These are phyloP conservation scores for Trichomonas vaginalis DNA, from an alignment of 208 protist species.

Conservation along the genomic window DNA sequence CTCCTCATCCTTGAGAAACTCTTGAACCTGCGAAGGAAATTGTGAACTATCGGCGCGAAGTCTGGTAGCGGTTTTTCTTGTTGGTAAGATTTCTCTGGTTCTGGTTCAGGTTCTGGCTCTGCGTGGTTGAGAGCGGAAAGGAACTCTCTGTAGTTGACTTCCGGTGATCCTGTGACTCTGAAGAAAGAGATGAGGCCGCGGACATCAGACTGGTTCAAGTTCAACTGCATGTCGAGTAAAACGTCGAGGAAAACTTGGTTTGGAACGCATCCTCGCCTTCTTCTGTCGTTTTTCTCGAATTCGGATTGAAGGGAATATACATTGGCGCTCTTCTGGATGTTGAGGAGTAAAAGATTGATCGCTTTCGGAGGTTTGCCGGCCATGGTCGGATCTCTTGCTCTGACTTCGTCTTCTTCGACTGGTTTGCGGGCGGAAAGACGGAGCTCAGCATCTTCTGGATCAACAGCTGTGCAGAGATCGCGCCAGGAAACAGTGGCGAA, in stretches of 20 bases:
- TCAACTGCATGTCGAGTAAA: background rate
- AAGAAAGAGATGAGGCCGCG: background rate
- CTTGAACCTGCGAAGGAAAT: background rate
- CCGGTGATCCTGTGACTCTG: background rate
- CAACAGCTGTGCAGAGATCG: background rate
- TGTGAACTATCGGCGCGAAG: background rate
- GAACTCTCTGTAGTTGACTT: background rate
- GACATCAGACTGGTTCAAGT: background rate
- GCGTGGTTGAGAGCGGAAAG: background rate
- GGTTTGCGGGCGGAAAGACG: background rate
- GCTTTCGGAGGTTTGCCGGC: background rate
- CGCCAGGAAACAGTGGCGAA: background rate
- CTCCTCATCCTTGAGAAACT: background rate
- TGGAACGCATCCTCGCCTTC: background rate
- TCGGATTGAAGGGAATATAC: background rate
- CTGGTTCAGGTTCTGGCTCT: background rate
- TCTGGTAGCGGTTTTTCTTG: background rate
- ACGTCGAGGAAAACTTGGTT: background rate
- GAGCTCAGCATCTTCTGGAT: background rate
- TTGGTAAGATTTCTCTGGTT: background rate
- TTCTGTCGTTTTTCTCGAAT: background rate
- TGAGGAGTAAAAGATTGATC: background rate
- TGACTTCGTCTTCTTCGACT: background rate
- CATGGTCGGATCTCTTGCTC: background rate
- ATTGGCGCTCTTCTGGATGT: background rate